A percentile compares a stretch with the other conserved stretches of the same genome.
Evolutionary conservation across 169 alveolate species (phyloP).

Genomic region (Eimeria acervulina): DNA sequence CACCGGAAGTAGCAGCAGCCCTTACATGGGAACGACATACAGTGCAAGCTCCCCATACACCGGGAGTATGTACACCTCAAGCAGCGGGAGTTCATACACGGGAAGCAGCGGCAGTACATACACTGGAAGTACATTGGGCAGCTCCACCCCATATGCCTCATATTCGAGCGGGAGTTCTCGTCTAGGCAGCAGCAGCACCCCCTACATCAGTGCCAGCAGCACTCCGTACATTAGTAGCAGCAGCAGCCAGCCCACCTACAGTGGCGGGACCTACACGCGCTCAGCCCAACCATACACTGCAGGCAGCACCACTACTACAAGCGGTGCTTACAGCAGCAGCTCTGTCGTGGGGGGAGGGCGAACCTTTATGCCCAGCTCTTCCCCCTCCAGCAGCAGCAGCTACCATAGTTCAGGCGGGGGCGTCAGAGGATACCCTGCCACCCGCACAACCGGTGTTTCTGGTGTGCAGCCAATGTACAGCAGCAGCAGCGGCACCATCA

Average conservation of each 20-base stretch:
- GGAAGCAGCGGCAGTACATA: constrained; percentile 59
- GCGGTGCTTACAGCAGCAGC: constrained; percentile 37
- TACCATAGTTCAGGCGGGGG: constrained; percentile 12
- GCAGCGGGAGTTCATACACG: constrained; percentile 4
- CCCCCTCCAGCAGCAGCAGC: constrained; percentile 5
- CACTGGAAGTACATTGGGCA: not conserved
- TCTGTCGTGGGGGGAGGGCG: constrained; percentile 39
- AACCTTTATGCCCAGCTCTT: constrained; percentile 34
- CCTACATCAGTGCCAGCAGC: constrained; percentile 42
- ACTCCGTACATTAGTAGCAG: not conserved
- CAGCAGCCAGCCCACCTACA: not conserved
- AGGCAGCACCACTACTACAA: not conserved
- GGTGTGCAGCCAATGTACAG: not conserved
- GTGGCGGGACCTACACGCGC: constrained; percentile 10
- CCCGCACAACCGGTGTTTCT: not conserved
- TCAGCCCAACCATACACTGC: constrained; percentile 2
- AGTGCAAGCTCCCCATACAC: not conserved
- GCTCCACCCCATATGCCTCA: not conserved
- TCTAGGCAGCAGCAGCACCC: constrained; percentile 20
- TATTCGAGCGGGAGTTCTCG: constrained; percentile 29
- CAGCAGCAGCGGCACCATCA: constrained; percentile 17
- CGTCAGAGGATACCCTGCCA: not conserved
- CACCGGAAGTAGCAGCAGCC: not conserved
- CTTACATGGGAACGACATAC: not conserved
- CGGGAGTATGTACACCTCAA: not conserved